Evolutionary conservation across 2,329 filamentous ascomycete species (phyloP).

Genomic region (Tolypocladium inflatum): DNA sequence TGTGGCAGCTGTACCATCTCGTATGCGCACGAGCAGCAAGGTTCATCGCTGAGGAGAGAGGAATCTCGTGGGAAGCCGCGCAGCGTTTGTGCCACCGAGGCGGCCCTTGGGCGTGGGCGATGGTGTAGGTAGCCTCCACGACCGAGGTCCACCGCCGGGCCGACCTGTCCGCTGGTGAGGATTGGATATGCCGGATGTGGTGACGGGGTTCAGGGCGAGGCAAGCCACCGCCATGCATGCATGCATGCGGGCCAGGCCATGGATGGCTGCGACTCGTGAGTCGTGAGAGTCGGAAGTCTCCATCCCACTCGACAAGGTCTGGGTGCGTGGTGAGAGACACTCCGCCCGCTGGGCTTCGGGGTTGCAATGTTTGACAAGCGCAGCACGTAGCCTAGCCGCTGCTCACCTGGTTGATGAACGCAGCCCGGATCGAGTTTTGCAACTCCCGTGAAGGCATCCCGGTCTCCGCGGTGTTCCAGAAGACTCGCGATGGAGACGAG

Average conservation of each 20-base stretch:
- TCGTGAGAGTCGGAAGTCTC: neutral
- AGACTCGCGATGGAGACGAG: neutral
- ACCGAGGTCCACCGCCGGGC: neutral
- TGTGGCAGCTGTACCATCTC: constrained; percentile 2
- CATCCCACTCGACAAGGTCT: neutral
- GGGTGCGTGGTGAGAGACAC: neutral
- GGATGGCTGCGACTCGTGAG: neutral
- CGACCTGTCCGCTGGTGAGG: neutral
- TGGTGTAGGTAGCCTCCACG: neutral
- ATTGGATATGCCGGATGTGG: neutral
- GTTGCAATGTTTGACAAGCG: too few species aligned
- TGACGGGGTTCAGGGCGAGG: neutral
- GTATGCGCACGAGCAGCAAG: constrained; percentile 4
- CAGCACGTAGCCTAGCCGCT: too few species aligned
- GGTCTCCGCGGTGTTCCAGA: neutral
- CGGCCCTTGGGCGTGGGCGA: neutral
- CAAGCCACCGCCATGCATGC: neutral
- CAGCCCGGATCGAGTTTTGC: neutral
- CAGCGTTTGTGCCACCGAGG: constrained; percentile 15
- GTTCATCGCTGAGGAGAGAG: constrained; percentile 9
- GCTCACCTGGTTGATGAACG: neutral
- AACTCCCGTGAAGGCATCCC: neutral
- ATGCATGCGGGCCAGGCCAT: neutral
- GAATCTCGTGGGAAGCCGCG: constrained; percentile 12
- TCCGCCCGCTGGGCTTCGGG: neutral